Evolutionary conservation across 2,329 filamentous ascomycete species (phyloP), one percentile per base, ranked within the genome.

Genomic region (Alternaria sp.): DNA sequence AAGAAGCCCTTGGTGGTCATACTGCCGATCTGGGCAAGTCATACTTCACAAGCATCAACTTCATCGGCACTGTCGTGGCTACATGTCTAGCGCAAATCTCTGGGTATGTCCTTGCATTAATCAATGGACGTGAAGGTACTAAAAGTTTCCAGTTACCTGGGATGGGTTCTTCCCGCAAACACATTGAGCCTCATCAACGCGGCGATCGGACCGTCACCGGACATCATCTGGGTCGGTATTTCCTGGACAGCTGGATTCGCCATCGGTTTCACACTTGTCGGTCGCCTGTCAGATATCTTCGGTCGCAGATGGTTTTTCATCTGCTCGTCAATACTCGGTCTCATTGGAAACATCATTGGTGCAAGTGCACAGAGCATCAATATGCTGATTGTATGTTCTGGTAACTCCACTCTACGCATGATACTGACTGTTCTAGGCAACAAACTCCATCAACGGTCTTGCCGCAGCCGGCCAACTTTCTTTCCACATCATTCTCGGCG

Each of bases 381-480:
- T 17, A 76, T 71, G 66, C 58, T 77, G 21, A 75, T 76, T 49
- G 74, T 72, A 49, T 44, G 72, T 62, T 49, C 12, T 25, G 10
- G 5, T 13, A 15, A 26, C 21, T 21, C 15, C 23, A 10, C 19
- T n/a, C 5, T 51, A 12, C n/a, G n/a, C 3, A 10, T 19, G 13
- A 5, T 21, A 32, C 65, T 70, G 12, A 68, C 32, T 19, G 2
- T 46, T 13, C 11, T 11, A 73, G 72, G 72, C 65, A 6, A 73
- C 73, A 6, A 75, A 76, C 53, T 68, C 69, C 7, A 74, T 81
- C 58, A 79, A 81, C 25, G 79, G 79, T 4, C 71, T 81, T 19
- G 79, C 77, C 6, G 77, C 77, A 44, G 77, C 79, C 21, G 78
- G 77, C 36, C 79, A 81, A 63, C 71, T 79, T 3, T 81, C 78